Base-by-base conservation (phyloP, 2,329 filamentous ascomycete genomes). In the Aspergillus viridinutans region DNA sequence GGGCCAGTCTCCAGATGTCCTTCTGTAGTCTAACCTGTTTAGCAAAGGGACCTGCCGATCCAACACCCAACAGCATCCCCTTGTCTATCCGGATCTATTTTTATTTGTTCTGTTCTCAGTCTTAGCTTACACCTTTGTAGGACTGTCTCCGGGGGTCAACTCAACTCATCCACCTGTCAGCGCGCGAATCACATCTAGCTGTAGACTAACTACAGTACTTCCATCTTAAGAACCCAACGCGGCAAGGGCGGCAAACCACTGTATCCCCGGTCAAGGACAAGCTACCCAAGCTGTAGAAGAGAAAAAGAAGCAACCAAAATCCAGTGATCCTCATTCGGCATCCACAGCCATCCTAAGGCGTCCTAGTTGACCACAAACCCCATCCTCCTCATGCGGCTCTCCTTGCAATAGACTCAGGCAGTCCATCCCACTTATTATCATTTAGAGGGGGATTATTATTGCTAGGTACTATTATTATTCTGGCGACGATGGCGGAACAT, bases 401-500 rank as follows among this genome's bases (percentile, higher is more conserved):
- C 40, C 49, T 52, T 14, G 23, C 23, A 47, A 47, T 23, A 47
- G 23, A 23, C 59, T 32, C 53, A 53, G 57, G 45, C 50, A 56
- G 32, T 57, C 51, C 54, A 8, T 42, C 43, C 8, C 32, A 14
- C 14, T 35, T 35, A 35, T 35, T 17, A 35, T 35, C 32, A 35
- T 35, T 35, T 35, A 17, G 14, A 14, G 12, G 4, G 14, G 4
- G 5, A 32, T 14, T 32, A 14, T 14, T 32, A 32, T 26, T 53
- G 7, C 9, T 54, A n/a, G n/a, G n/a, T n/a, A 17, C 8, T 49
- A 42, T 45, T 32, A 52, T 53, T 52, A 54, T 50, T 50, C 51
- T 26, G 21, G 17, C 26, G 43, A 47, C 4, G 43, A 69, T 67
- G 65, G 64, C 62, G 61, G 65, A 69, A 57, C 61, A 68, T 56